Conservation (phyloP, 148 eudicot genomes). For the Chenopodium quinoa region DNA sequence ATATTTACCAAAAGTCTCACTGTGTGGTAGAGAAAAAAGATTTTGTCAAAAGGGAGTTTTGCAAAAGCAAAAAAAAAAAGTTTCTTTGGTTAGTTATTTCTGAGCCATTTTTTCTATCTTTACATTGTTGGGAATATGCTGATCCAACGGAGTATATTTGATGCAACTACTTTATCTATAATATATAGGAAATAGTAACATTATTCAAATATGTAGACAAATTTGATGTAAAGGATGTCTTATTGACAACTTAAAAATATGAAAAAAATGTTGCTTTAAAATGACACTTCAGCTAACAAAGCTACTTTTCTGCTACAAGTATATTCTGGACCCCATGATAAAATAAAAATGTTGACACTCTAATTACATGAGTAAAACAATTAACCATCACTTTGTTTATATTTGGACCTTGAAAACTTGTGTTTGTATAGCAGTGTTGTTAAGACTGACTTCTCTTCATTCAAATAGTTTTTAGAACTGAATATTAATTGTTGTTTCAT, state of each 20-base stretch:
- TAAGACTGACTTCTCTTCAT: neutral
- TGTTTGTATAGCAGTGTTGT: neutral
- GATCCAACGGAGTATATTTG: conserved; percentile 19
- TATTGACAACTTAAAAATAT: neutral
- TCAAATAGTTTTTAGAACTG: too few species aligned
- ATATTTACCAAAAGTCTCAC: too few species aligned
- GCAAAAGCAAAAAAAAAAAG: neutral
- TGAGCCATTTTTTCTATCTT: neutral
- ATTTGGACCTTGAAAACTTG: neutral
- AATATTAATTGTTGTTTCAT: too few species aligned
- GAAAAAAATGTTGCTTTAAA: neutral
- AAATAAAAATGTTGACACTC: too few species aligned
- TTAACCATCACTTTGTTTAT: too few species aligned
- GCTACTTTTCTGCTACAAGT: neutral
- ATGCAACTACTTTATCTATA: neutral
- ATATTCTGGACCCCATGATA: neutral
- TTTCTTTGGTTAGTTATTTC: neutral
- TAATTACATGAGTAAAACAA: too few species aligned
- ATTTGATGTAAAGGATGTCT: neutral
- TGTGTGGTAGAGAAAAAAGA: too few species aligned
- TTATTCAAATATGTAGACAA: neutral
- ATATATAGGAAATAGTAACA: neutral
- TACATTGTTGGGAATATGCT: conserved; percentile 13
- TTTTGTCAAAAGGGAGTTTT: neutral
- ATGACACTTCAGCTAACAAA: neutral